Base-by-base conservation (phyloP, 345 rosid species). In the Bretschneidera sinensis region DNA sequence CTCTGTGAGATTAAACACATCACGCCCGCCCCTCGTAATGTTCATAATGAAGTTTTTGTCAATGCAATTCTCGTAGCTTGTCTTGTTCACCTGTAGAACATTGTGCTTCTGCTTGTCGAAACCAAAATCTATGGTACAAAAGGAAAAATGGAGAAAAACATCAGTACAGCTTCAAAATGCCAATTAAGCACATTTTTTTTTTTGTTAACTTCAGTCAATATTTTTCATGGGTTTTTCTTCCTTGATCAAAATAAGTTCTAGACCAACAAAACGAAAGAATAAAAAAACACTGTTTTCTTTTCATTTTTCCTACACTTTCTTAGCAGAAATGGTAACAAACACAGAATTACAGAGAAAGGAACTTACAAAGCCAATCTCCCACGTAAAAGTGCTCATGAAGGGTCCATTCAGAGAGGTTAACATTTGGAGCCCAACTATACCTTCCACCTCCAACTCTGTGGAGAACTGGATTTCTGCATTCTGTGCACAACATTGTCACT, bases 311-410 rank as follows among this genome's bases (percentile, higher is more conserved):
- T n/a, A n/a, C n/a, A 43, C 14, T 17, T 45, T 22, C 0, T 0
- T 33, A 21, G 18, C 19, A 63, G 45, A 17, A 1, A n/a, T n/a
- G n/a, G n/a, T n/a, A n/a, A n/a, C n/a, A 17, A 21, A 43, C 3
- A 14, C 17, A 53, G 31, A 35, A 39, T 13, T 0, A 20, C 8
- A 6, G 19, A 51, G 59, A 33, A 16, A 17, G 11, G 14, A 11
- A 72, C 83, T 69, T 20, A 83, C 84, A 81, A 58, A 83, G 79
- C 91, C 88, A 85, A 34, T 79, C 86, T 54, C 88, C 86, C 33
- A 69, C 78, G 52, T 69, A 75, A 65, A 83, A 73, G 8, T 66
- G 64, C 63, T 83, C 56, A 53, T 71, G 65, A 25, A 25, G 58
- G 7, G 88, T 55, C 88, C 91, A 85, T 2, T 74, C 69, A 24